Conservation (phyloP, 164 flowering plant species). For the Piper betle region DNA sequence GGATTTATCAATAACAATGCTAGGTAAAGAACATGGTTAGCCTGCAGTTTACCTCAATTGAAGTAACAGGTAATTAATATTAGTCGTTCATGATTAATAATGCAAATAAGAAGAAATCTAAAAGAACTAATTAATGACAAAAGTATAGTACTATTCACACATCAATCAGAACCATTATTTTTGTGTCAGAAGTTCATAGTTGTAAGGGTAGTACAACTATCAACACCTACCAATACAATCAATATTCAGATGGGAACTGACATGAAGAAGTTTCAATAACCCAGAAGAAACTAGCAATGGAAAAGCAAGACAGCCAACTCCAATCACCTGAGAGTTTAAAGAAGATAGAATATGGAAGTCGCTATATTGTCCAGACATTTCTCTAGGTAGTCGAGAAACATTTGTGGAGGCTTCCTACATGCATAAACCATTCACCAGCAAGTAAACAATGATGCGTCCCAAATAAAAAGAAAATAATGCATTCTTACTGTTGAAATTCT, state of each 20-base stretch:
- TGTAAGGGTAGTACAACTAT: constrained; percentile 1
- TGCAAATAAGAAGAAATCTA: too few species aligned
- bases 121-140: too few species aligned
- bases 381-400: constrained; percentile 67
- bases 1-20: too few species aligned
- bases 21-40: too few species aligned
- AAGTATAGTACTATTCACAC: too few species aligned
- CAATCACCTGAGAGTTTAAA: constrained; percentile 73
- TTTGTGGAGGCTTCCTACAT: constrained; percentile 67
- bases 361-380: constrained; percentile 78
- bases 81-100: too few species aligned
- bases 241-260: not conserved
- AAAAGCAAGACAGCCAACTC: not conserved
- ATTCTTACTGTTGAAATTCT: too few species aligned
- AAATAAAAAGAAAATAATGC: too few species aligned
- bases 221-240: not conserved
- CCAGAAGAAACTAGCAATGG: not conserved
- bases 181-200: too few species aligned
- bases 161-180: too few species aligned
- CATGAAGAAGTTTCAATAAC: constrained; percentile 13
- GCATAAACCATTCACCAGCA: constrained; percentile 7
- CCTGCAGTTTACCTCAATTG: too few species aligned
- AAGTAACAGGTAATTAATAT: too few species aligned
- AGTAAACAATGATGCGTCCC: not conserved
- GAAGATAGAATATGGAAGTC: constrained; percentile 93